Evolutionary conservation across 208 protist genomes (phyloP).

Genomic region (Spongospora subterranea): DNA sequence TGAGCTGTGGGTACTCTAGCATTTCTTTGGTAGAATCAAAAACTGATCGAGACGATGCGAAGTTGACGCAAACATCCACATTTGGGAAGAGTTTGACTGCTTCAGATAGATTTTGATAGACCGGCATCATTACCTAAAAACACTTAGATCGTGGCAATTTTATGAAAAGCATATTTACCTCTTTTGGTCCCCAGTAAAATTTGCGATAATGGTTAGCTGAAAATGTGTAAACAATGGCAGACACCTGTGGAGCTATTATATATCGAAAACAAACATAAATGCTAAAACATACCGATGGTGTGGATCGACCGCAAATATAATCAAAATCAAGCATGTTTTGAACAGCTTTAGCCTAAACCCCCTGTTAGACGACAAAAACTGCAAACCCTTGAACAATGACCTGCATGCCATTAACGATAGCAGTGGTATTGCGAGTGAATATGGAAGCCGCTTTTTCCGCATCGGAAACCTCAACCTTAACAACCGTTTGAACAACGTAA

Average conservation of each 20-base stretch:
- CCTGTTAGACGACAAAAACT: neutral
- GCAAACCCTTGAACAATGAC: neutral
- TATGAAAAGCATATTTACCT: neutral
- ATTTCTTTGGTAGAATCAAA: slow-evolving; percentile 78
- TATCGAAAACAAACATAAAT: no score
- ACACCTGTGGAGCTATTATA: no score
- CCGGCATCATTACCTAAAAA: slow-evolving; percentile 43
- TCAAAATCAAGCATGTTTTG: slow-evolving; percentile 71
- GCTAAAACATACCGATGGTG: no score
- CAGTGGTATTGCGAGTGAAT: slow-evolving; percentile 14
- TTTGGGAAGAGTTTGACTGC: slow-evolving; percentile 66
- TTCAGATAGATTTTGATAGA: slow-evolving; percentile 58
- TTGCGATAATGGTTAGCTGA: slow-evolving; percentile 63
- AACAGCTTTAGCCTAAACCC: neutral
- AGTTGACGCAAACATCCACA: slow-evolving; percentile 79
- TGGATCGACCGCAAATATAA: slow-evolving; percentile 59
- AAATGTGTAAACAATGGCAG: slow-evolving; percentile 67
- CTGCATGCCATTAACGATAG: slow-evolving; percentile 58
- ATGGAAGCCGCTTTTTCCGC: slow-evolving; percentile 28
- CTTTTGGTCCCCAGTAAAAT: slow-evolving; percentile 70
- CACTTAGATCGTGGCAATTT: neutral
- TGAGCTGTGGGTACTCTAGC: slow-evolving; percentile 72
- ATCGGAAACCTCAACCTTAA: slow-evolving; percentile 35
- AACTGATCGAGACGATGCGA: slow-evolving; percentile 79
- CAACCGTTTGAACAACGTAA: neutral